phyloP scores from a whole-genome alignment of 768 basidiomycete genomes.

The Mycena crocata region DNA sequence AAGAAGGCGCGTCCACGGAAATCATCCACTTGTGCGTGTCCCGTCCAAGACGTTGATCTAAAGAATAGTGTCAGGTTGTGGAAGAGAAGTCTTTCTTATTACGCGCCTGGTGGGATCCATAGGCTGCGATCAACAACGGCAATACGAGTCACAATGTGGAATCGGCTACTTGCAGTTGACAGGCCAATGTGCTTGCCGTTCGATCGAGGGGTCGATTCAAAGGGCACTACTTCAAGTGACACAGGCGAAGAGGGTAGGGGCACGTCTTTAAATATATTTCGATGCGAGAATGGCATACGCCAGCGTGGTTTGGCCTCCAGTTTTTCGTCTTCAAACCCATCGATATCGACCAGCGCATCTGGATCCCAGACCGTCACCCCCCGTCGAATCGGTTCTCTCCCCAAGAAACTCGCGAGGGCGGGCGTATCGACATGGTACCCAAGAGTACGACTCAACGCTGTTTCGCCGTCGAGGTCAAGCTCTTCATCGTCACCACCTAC shows the following conservation, averaged over 20 bases:
- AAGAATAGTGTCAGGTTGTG: background rate
- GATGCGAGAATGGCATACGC: slow-evolving; percentile 53
- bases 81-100: background rate
- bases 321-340: slow-evolving; percentile 33
- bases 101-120: slow-evolving; percentile 57
- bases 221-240: too few species aligned
- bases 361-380: slow-evolving; percentile 56
- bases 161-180: slow-evolving; percentile 51
- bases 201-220: background rate
- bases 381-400: slow-evolving; percentile 54
- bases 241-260: background rate
- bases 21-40: slow-evolving; percentile 68
- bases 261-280: slow-evolving; percentile 35
- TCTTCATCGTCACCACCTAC: slow-evolving; percentile 51
- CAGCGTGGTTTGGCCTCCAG: slow-evolving; percentile 42
- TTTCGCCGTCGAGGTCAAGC: too few species aligned
- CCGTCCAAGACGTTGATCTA: slow-evolving; percentile 45
- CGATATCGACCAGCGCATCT: slow-evolving; percentile 52
- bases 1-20: slow-evolving; percentile 63
- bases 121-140: slow-evolving; percentile 61
- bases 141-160: slow-evolving; percentile 61
- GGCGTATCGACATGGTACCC: slow-evolving; percentile 64
- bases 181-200: slow-evolving; percentile 10
- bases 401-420: slow-evolving; percentile 61
- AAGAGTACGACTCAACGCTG: slow-evolving; percentile 51